phyloP scores from a whole-genome alignment of 2,329 filamentous ascomycete genomes.

The Alternaria ethzedia region DNA sequence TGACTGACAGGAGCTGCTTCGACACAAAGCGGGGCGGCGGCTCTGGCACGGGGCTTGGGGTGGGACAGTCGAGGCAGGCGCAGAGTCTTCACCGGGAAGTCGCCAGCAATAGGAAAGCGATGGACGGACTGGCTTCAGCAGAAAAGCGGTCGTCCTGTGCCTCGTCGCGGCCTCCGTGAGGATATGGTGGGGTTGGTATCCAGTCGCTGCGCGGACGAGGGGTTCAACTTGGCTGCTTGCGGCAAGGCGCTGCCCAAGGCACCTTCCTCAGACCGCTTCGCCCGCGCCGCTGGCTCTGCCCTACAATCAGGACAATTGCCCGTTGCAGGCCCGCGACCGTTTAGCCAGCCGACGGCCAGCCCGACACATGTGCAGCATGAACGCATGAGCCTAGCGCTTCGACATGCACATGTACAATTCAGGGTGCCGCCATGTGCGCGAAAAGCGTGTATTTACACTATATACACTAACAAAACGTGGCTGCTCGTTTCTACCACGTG shows the following conservation, averaged over 20 bases:
- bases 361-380: not conserved
- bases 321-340: not conserved
- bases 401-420: not conserved
- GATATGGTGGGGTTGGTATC: constrained; percentile 19
- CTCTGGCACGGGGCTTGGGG: constrained; percentile 24
- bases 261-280: constrained; percentile 25
- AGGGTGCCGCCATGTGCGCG: constrained; percentile 1
- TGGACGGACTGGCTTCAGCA: constrained; percentile 17
- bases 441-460: constrained; percentile 14
- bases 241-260: constrained; percentile 13
- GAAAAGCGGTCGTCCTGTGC: constrained; percentile 28
- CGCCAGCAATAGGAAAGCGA: constrained; percentile 19
- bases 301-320: constrained; percentile 6
- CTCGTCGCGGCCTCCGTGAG: constrained; percentile 21
- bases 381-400: not conserved
- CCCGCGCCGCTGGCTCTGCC: constrained; percentile 14
- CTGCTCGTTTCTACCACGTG: constrained; percentile 7
- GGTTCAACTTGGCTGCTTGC: constrained; percentile 9
- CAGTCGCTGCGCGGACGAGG: constrained; percentile 18
- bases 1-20: constrained; percentile 23
- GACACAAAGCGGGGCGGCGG: constrained; percentile 27
- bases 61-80: constrained; percentile 14
- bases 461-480: constrained; percentile 8
- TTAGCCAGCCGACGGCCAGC: constrained; percentile 1
- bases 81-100: constrained; percentile 23